Conservation (phyloP, 768 basidiomycete species). For the Psilocybe tampanensis region DNA sequence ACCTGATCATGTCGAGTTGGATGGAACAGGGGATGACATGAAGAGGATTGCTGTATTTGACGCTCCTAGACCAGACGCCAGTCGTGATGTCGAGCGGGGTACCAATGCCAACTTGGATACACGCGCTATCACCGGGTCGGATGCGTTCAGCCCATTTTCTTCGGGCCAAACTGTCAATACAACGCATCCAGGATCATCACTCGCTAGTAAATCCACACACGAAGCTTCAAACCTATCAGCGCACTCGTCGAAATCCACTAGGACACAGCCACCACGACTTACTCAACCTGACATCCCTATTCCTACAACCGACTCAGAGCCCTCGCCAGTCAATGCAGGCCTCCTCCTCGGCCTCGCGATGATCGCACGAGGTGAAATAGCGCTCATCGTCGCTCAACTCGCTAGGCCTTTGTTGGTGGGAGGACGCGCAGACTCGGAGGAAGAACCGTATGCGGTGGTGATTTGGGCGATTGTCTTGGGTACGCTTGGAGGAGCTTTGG, state of each 20-base stretch:
- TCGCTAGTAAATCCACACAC: no score
- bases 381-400: conserved; percentile 58
- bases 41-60: no score
- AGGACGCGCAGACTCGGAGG: conserved; percentile 3
- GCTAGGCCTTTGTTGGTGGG: conserved; percentile 32
- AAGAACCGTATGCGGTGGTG: conserved; percentile 53
- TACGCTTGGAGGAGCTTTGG: conserved; percentile 50
- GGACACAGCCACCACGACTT: no score
- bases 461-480: conserved; percentile 60
- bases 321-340: conserved; percentile 28
- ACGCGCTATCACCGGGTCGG: no score
- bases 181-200: no score
- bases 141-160: no score
- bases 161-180: no score
- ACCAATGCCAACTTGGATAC: no score
- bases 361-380: conserved; percentile 72
- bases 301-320: not conserved
- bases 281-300: not conserved
- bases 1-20: not conserved
- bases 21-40: no score
- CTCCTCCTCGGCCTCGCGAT: conserved; percentile 57
- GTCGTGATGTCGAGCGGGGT: not conserved
- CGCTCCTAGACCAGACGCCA: no score
- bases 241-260: no score
- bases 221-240: no score